Evolutionary conservation across 176 grass and related monocot genomes (phyloP).

Genomic region (Carex kokanica): DNA sequence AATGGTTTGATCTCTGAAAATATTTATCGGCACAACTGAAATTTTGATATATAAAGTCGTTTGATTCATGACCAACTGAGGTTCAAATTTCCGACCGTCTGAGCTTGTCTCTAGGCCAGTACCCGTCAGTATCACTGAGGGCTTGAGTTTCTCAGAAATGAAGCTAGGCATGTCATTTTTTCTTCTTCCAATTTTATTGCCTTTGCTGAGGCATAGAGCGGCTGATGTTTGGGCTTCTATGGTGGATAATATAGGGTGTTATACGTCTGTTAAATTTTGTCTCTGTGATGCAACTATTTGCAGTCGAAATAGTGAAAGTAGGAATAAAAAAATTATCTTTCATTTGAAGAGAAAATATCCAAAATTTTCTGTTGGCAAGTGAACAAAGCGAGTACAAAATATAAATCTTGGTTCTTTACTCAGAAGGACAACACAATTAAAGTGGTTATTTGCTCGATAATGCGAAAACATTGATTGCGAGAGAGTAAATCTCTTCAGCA

Average conservation of each 20-base stretch:
- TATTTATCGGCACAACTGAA: no score
- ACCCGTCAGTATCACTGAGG: background rate
- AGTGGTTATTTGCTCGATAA: background rate
- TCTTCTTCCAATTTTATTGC: background rate
- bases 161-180: no score
- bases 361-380: background rate
- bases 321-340: no score
- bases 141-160: background rate
- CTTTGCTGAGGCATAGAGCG: background rate
- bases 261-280: background rate
- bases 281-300: no score
- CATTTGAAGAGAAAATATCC: background rate
- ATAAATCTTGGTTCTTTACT: background rate
- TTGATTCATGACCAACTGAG: no score
- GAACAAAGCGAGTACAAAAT: background rate
- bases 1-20: no score
- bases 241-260: background rate
- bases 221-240: background rate
- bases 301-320: no score
- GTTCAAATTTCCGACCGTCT: no score
- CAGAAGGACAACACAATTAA: background rate
- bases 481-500: background rate
- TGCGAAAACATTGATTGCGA: background rate
- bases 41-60: no score
- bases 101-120: background rate